These are phyloP conservation scores for Coemansia sp. DNA, from an alignment of 192 early-diverging fungal genomes.

Conservation along the genomic window DNA sequence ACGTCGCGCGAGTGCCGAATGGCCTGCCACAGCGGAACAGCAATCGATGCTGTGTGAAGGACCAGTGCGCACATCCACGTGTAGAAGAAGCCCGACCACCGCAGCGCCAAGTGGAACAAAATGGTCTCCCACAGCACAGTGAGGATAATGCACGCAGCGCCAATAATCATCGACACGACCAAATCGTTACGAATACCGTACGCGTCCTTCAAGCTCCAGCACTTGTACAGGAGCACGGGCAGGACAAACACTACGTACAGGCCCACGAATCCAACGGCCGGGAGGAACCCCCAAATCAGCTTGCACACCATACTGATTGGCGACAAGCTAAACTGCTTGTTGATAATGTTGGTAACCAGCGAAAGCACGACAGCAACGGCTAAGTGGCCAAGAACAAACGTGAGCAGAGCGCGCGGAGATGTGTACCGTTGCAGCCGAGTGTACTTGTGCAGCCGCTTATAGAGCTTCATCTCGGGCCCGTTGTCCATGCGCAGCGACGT, in stretches of 20 bases:
- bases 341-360: constrained; percentile 41
- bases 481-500: constrained; percentile 1
- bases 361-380: constrained; percentile 21
- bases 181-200: constrained; percentile 51
- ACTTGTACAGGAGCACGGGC: constrained; percentile 30
- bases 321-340: constrained; percentile 35
- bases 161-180: constrained; percentile 23
- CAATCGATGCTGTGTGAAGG: constrained; percentile 29
- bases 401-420: constrained; percentile 16
- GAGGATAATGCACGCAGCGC: constrained; percentile 18
- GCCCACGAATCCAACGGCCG: constrained; percentile 8
- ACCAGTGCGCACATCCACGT: constrained; percentile 28
- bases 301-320: constrained; percentile 27
- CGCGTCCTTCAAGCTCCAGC: constrained; percentile 40
- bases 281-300: constrained; percentile 40
- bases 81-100: constrained; percentile 48
- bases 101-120: constrained; percentile 12
- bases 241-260: constrained; percentile 24
- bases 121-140: constrained; percentile 36
- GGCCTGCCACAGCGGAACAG: constrained; percentile 30
- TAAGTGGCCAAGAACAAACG: constrained; percentile 19
- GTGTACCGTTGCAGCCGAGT: constrained; percentile 34
- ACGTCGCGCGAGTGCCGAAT: constrained; percentile 44
- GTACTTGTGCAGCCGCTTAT: constrained; percentile 37
- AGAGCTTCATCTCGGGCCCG: constrained; percentile 21